Percentiles rank a stretch among this genome's conserved stretches.
These are phyloP conservation scores for Tulasnella sp. DNA, from an alignment of 768 basidiomycete genomes.

Conservation along the genomic window DNA sequence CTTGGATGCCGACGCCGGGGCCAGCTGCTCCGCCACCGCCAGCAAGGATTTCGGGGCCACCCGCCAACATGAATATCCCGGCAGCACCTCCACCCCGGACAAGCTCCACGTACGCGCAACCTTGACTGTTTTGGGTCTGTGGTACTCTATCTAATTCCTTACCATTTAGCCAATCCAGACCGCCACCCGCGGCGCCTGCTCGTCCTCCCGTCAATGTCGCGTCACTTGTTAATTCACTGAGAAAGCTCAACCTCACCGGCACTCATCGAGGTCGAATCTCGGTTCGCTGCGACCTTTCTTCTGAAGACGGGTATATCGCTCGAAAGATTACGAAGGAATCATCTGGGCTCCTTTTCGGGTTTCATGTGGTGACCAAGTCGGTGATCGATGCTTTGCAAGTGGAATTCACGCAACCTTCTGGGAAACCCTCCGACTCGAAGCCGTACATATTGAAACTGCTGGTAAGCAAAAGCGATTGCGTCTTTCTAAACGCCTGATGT, in stretches of 20 bases:
- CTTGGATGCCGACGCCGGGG: not conserved
- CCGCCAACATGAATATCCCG: not conserved
- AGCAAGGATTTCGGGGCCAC: not conserved
- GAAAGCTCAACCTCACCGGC: not conserved
- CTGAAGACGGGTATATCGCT: not conserved
- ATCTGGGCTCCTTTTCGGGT: not conserved
- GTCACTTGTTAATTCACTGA: not conserved
- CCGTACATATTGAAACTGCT: not conserved
- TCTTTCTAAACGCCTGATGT: not conserved
- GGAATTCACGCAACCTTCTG: not conserved
- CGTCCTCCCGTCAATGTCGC: not conserved
- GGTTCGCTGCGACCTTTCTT: not conserved
- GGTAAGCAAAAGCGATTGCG: not conserved
- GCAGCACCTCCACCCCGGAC: not conserved
- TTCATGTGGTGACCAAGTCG: not conserved
- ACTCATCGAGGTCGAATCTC: not conserved
- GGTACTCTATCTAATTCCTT: not conserved
- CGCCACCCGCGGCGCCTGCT: not conserved
- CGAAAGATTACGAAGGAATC: slow-evolving; percentile 1
- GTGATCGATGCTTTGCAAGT: not conserved
- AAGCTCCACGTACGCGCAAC: not conserved
- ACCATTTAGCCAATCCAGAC: not conserved
- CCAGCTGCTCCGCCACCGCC: not conserved
- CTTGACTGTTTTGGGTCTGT: not conserved
- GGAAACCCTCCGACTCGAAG: not conserved